Percentiles rank a stretch among this genome's conserved stretches.
These are phyloP conservation scores for Sclerotinia borealis DNA, from an alignment of 2,329 filamentous ascomycete genomes.

Conservation along the genomic window DNA sequence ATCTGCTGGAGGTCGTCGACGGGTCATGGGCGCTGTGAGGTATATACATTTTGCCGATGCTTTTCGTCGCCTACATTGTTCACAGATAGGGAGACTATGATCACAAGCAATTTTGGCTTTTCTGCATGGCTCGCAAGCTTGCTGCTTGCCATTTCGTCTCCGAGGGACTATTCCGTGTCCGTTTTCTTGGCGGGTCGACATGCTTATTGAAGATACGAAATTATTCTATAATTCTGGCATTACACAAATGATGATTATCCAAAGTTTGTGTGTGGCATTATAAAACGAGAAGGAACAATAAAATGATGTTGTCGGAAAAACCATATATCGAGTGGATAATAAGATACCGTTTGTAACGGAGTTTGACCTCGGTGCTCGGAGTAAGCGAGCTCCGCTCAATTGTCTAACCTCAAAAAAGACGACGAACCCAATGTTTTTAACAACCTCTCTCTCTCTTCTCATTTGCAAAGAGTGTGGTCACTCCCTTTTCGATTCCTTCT, in stretches of 20 bases:
- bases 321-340: background rate
- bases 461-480: background rate
- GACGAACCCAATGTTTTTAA: background rate
- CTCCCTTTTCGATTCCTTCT: too few relatives aligned
- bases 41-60: slow-evolving; percentile 25
- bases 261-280: too few relatives aligned
- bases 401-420: background rate
- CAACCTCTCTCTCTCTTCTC: background rate
- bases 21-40: slow-evolving; percentile 27
- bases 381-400: background rate
- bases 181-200: background rate
- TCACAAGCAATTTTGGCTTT: slow-evolving; percentile 30
- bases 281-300: background rate
- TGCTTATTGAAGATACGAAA: background rate
- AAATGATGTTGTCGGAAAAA: background rate
- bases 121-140: slow-evolving; percentile 23
- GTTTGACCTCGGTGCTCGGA: background rate
- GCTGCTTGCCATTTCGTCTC: slow-evolving; percentile 28
- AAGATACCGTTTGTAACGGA: background rate
- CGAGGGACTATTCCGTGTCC: slow-evolving; percentile 12
- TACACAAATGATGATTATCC: background rate
- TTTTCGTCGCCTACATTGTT: slow-evolving; percentile 25
- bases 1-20: background rate
- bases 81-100: slow-evolving; percentile 25
- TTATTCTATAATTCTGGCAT: background rate